These are phyloP conservation scores for Nicotiana tabacum DNA, from an alignment of 257 asterid species.

Conservation along the genomic window DNA sequence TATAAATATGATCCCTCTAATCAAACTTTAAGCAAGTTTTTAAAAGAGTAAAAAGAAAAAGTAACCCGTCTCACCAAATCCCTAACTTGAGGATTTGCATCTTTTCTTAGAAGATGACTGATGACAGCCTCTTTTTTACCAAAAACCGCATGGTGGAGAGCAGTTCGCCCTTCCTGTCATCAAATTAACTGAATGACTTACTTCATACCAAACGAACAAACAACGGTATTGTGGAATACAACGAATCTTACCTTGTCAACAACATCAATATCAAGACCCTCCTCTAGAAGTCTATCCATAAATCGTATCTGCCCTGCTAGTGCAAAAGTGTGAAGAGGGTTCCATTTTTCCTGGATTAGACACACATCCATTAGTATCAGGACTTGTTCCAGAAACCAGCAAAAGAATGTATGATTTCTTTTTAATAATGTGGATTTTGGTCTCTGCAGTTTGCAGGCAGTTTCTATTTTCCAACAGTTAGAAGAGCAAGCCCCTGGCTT, in stretches of 20 bases:
- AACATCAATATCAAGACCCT: conserved; percentile 43
- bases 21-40: not conserved
- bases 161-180: conserved; percentile 80
- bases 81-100: conserved; percentile 69
- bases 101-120: conserved; percentile 89
- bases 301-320: conserved; percentile 75
- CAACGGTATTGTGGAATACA: not conserved
- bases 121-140: conserved; percentile 89
- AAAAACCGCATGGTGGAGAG: conserved; percentile 76
- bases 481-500: not conserved
- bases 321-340: conserved; percentile 75
- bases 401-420: not conserved
- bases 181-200: conserved; percentile 5
- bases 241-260: conserved; percentile 48
- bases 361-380: not conserved
- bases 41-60: conserved; percentile 1
- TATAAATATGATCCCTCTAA: not conserved
- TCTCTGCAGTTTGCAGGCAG: not conserved
- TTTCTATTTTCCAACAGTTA: not conserved
- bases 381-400: conserved; percentile 1
- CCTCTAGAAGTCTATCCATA: conserved; percentile 66
- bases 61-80: conserved; percentile 51
- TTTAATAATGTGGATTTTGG: not conserved
- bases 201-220: conserved; percentile 10
- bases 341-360: conserved; percentile 64